These are phyloP conservation scores for Capillidium heterosporum DNA, from an alignment of 371 early-diverging fungal genomes.

Conservation along the genomic window DNA sequence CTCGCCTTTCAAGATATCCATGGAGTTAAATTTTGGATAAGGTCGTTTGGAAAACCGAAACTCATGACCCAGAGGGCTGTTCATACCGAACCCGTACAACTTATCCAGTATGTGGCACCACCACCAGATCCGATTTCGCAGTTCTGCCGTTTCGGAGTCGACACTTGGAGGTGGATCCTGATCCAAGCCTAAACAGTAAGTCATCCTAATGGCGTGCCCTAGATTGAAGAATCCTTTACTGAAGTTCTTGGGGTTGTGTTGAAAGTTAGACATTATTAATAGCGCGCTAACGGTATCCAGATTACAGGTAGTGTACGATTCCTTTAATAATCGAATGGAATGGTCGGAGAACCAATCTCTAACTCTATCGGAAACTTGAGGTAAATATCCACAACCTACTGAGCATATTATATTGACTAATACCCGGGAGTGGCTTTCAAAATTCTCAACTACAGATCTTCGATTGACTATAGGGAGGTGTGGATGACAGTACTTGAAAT, in stretches of 20 bases:
- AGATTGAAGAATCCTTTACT: background rate
- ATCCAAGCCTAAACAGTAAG: background rate
- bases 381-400: background rate
- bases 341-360: background rate
- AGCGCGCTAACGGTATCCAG: background rate
- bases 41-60: background rate
- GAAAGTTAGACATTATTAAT: background rate
- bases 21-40: background rate
- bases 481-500: background rate
- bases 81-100: background rate
- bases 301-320: background rate
- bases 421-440: background rate
- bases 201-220: background rate
- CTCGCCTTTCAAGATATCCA: background rate
- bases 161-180: background rate
- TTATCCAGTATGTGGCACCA: background rate
- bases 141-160: background rate
- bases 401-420: slow-evolving; percentile 1
- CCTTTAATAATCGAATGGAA: background rate
- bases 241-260: background rate
- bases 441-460: background rate
- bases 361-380: background rate
- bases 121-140: background rate
- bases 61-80: background rate
- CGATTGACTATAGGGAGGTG: background rate